These are phyloP conservation scores for Dunaliella sp. DNA, from an alignment of 139 green algal species.

Conservation along the genomic window DNA sequence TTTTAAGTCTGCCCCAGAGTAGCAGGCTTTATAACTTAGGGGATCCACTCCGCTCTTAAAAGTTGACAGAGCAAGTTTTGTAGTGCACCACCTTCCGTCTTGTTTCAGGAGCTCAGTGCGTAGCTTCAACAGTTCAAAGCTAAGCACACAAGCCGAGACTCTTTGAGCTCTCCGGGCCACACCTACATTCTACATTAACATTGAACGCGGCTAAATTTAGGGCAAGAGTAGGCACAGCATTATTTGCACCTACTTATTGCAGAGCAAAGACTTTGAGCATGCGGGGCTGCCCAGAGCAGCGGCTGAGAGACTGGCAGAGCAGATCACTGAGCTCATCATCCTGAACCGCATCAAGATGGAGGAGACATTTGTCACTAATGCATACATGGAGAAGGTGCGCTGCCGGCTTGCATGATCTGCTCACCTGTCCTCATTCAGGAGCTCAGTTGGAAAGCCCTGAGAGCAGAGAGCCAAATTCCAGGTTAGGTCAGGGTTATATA, in stretches of 20 bases:
- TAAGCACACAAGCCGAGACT: neutral
- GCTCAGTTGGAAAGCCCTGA: no score
- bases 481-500: no score
- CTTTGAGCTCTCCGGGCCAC: no score
- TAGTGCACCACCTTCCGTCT: no score
- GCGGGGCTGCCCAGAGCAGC: conserved; percentile 53
- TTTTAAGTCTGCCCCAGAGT: no score
- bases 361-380: conserved; percentile 64
- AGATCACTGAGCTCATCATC: conserved; percentile 73
- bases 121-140: neutral
- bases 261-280: conserved; percentile 33
- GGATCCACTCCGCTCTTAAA: no score
- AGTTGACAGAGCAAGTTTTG: no score
- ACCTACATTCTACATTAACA: no score
- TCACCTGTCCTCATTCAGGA: no score
- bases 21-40: no score
- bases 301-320: conserved; percentile 63
- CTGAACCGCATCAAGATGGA: conserved; percentile 65
- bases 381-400: conserved; percentile 70
- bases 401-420: no score
- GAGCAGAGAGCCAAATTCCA: no score
- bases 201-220: neutral
- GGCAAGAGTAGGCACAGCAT: neutral
- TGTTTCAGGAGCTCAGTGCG: neutral
- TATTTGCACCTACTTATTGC: neutral